Conservation (phyloP, 331 rosid genomes). For the Arachis monticola region DNA sequence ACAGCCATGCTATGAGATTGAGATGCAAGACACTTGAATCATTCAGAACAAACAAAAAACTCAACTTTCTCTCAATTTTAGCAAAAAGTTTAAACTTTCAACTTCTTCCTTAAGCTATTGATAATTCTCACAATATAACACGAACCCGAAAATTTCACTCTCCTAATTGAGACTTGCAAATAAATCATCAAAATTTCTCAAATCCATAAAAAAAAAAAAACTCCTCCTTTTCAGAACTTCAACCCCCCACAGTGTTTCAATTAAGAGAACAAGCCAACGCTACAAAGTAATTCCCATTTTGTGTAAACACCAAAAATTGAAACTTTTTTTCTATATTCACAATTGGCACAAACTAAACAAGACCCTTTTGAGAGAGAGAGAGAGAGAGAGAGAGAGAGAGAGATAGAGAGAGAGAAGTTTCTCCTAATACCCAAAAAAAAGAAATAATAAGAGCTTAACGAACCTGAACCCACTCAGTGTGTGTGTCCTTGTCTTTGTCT, state of each 20-base stretch:
- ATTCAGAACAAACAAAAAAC: background rate
- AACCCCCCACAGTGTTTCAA: background rate
- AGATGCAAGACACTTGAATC: constrained; percentile 29
- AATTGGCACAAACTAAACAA: constrained; percentile 9
- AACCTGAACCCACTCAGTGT: background rate
- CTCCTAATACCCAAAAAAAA: background rate
- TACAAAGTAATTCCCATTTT: background rate
- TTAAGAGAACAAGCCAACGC: background rate
- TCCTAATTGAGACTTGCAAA: background rate
- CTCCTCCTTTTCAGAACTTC: background rate
- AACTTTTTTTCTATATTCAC: constrained; percentile 14
- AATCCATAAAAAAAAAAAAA: background rate
- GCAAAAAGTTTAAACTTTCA: background rate
- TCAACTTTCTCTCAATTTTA: constrained; percentile 31
- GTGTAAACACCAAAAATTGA: constrained; percentile 1
- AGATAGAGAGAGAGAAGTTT: background rate
- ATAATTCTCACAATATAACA: background rate
- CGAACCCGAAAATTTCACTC: background rate
- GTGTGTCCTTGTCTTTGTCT: background rate
- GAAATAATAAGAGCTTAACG: background rate
- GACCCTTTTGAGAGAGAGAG: background rate
- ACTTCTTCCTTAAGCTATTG: constrained; percentile 17
- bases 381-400: background rate
- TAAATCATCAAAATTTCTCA: background rate
- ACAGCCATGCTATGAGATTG: constrained; percentile 41